phyloP scores from a whole-genome alignment of 2,329 filamentous ascomycete genomes.

The Didymella lethalis region DNA sequence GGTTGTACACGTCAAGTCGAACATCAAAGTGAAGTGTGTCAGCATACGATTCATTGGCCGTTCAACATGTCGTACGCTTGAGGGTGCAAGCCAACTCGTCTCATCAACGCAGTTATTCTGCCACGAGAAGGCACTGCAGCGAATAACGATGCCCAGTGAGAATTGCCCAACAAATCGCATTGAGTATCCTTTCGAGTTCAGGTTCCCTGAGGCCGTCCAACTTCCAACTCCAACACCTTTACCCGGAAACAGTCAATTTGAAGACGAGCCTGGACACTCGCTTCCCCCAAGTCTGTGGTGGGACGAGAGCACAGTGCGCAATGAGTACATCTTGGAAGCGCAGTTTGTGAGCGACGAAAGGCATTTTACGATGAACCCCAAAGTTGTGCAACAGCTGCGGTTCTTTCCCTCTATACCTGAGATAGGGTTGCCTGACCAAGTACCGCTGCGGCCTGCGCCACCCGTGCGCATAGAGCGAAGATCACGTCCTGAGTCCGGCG shows the following conservation, averaged over 20 bases:
- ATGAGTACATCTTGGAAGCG: conserved; percentile 34
- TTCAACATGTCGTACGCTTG: conserved; percentile 28
- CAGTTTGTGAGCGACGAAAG: conserved; percentile 22
- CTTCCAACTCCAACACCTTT: conserved; percentile 20
- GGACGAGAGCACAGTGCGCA: conserved; percentile 26
- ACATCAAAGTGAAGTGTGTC: conserved; percentile 25
- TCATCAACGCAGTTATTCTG: conserved; percentile 25
- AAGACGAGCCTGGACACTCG: conserved; percentile 21
- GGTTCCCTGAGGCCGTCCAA: conserved; percentile 31
- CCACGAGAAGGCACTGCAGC: conserved; percentile 20
- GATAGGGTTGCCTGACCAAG: conserved; percentile 2
- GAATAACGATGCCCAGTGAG: conserved; percentile 21
- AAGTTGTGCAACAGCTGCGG: conserved; percentile 29
- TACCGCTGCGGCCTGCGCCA: conserved; percentile 4
- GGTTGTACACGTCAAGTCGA: conserved; percentile 27
- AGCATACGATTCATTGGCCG: conserved; percentile 30
- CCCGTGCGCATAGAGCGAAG: neutral
- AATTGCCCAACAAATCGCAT: conserved; percentile 26
- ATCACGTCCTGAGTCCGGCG: neutral
- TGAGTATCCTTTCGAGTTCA: conserved; percentile 35
- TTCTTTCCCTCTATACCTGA: conserved; percentile 31
- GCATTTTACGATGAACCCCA: conserved; percentile 26
- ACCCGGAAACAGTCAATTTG: conserved; percentile 21
- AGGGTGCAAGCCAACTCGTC: conserved; percentile 25
- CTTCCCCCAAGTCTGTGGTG: conserved; percentile 34